These are phyloP conservation scores for Yamadazyma sp. DNA, from an alignment of 1,139 yeast species.

Conservation along the genomic window DNA sequence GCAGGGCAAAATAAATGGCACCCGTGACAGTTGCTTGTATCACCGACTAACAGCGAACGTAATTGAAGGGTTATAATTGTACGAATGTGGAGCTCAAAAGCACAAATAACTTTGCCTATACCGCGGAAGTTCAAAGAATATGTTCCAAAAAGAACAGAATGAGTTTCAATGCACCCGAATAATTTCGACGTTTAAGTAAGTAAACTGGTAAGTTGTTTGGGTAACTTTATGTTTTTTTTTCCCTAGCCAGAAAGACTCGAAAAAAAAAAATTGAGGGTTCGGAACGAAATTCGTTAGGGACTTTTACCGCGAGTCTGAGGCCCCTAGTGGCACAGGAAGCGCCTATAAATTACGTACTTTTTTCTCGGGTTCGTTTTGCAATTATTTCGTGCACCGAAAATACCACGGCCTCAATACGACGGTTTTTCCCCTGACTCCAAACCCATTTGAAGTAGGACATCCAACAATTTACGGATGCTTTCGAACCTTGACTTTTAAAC, in stretches of 20 bases:
- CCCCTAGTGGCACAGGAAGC: background rate
- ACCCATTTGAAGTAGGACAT: background rate
- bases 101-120: background rate
- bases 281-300: background rate
- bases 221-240: constrained; percentile 1
- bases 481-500: no score
- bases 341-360: background rate
- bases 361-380: background rate
- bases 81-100: no score
- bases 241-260: background rate
- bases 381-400: no score
- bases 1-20: background rate
- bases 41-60: background rate
- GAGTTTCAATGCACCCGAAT: background rate
- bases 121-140: background rate
- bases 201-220: background rate
- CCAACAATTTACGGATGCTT: no score
- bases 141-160: background rate
- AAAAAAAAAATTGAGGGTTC: constrained; percentile 1
- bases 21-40: background rate
- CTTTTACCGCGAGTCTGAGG: constrained; percentile 1
- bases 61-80: background rate
- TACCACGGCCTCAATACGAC: no score
- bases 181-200: background rate
- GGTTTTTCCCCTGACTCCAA: no score